phyloP scores from a whole-genome alignment of 371 early-diverging fungal genomes.

The Circinella umbellata region DNA sequence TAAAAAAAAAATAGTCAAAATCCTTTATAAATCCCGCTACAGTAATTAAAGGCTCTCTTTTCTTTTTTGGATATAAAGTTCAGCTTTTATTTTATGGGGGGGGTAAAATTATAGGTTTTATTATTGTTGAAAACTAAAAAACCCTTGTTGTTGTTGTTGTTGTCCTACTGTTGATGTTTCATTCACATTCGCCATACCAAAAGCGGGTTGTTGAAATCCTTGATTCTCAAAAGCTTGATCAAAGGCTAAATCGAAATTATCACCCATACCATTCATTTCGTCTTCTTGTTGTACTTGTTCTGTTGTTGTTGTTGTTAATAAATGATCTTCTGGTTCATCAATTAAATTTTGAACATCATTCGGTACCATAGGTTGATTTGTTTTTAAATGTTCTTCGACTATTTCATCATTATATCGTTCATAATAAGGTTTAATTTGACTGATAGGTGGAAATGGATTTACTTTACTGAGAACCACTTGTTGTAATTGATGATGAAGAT shows the following conservation, averaged over 20 bases:
- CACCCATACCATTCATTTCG: background rate
- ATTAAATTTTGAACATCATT: conserved; percentile 7
- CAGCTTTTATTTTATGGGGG: too few species aligned
- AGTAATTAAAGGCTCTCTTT: too few species aligned
- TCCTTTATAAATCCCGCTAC: too few species aligned
- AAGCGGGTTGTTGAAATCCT: too few species aligned
- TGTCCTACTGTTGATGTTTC: too few species aligned
- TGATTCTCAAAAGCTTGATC: too few species aligned
- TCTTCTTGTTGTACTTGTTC: background rate
- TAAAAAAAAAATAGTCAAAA: background rate
- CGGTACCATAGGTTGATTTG: conserved; percentile 16
- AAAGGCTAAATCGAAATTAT: background rate
- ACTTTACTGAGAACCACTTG: conserved; percentile 76
- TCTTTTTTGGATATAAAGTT: too few species aligned
- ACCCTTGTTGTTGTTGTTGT: too few species aligned
- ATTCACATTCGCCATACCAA: too few species aligned
- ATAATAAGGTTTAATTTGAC: conserved; percentile 19
- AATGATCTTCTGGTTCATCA: conserved; percentile 13
- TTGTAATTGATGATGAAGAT: conserved; percentile 82
- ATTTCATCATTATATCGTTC: conserved; percentile 27
- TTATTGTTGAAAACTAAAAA: too few species aligned
- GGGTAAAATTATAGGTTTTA: too few species aligned
- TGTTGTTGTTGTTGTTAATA: background rate
- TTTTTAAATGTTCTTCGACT: conserved; percentile 12
- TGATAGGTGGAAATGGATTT: conserved; percentile 76